Evolutionary conservation across 768 basidiomycete genomes (phyloP), one percentile per base, ranked within the genome.

Genomic region (Favolaschia claudopus): DNA sequence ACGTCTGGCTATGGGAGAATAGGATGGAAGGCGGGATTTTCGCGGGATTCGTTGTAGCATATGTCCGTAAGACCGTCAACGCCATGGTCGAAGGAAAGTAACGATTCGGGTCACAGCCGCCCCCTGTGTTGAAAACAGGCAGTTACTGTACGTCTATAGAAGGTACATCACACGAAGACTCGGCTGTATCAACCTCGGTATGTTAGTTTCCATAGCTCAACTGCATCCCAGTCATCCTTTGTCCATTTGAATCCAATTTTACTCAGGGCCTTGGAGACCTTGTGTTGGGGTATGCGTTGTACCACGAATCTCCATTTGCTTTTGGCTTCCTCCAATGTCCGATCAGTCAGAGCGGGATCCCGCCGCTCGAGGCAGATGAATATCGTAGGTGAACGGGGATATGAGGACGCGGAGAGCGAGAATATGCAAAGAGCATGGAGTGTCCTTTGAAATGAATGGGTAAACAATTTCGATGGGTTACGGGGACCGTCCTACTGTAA

Each of bases 181-280:
- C n/a, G n/a, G n/a, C n/a, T n/a, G n/a, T n/a, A n/a, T 55, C 20
- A 34, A 29, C 42, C 43, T 37, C 47, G 42, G 14, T 77, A 65
- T 56, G 67, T 72, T 37, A 87, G 72, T 69, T 84, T 88, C 91
- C 91, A 95, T 39, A 96, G 79, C 74, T 95, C 92, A 24, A 95
- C 79, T 5, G 82, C 91, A 22, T 89, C 89, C 91, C 92, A 95
- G 48, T 93, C 92, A 7, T 81, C 80, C 66, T 74, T 79, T 13
- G 75, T 74, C 92, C 92, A 94, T 4, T 75, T 72, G 36, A 84
- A 69, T 3, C 85, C 83, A 13, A 76, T 78, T 63, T 84, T 87
- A 53, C 80, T 81, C 61, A 93, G 74, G 5, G 84, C 84, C 66
- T 86, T 89, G 32, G 71, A 72, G 14, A 95, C 65, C 68, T 87